These are phyloP conservation scores for Asterochloris erici DNA, from an alignment of 139 green algal genomes.

Conservation along the genomic window DNA sequence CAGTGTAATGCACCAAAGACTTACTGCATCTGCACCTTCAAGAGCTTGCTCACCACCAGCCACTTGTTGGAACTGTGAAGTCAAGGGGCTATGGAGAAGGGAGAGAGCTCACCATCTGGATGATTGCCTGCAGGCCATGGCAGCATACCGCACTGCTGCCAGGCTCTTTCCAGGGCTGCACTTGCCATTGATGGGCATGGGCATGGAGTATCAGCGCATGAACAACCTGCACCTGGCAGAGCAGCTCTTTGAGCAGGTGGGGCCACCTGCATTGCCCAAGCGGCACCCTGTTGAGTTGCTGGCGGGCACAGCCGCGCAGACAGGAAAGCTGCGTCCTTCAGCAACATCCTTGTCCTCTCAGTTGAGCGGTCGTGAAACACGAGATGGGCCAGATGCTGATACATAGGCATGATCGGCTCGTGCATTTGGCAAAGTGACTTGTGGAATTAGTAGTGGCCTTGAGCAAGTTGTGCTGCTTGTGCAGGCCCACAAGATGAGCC, in stretches of 20 bases:
- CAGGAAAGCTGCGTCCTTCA: too few relatives aligned
- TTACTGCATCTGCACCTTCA: too few relatives aligned
- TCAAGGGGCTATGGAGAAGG: too few relatives aligned
- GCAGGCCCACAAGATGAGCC: constrained; percentile 75
- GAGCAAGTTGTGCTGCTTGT: neutral
- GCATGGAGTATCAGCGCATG: constrained; percentile 81
- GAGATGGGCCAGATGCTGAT: too few relatives aligned
- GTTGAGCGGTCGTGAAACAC: too few relatives aligned
- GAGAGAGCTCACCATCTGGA: too few relatives aligned
- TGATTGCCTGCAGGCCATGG: constrained; percentile 77
- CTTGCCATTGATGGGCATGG: constrained; percentile 83
- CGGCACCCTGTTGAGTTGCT: neutral
- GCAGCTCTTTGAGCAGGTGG: constrained; percentile 50
- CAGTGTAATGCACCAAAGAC: too few relatives aligned
- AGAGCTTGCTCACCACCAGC: too few relatives aligned
- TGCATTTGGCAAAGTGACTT: too few relatives aligned
- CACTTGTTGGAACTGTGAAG: too few relatives aligned
- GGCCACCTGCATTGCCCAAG: neutral
- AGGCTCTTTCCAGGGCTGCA: constrained; percentile 94
- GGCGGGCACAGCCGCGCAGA: neutral
- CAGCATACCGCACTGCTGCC: constrained; percentile 90
- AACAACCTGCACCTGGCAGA: constrained; percentile 84
- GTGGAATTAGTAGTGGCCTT: too few relatives aligned
- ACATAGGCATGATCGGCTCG: too few relatives aligned
- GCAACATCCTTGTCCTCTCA: neutral